Evolutionary conservation across 495 filamentous ascomycete genomes (phyloP).

Genomic region (Podospora tetraspora): DNA sequence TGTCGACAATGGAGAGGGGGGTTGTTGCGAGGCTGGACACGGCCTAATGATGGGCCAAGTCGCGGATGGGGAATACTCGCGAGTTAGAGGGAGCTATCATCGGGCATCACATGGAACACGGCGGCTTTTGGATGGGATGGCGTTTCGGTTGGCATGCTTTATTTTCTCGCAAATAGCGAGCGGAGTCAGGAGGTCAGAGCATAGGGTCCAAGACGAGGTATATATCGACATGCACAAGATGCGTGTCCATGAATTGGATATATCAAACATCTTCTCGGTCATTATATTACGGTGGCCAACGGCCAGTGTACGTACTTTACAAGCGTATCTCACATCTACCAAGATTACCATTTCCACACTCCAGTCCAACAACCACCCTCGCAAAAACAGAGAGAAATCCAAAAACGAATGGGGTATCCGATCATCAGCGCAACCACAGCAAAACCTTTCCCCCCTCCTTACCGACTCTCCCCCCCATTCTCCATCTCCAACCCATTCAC

Average conservation of each 20-base stretch:
- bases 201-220: not conserved
- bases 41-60: not conserved
- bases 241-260: not conserved
- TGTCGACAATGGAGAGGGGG: not conserved
- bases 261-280: not conserved
- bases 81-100: not conserved
- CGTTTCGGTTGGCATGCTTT: not conserved
- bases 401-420: not conserved
- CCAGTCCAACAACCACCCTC: not conserved
- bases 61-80: not conserved
- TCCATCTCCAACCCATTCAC: slow-evolving; percentile 52
- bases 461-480: slow-evolving; percentile 4
- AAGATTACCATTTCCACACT: not conserved
- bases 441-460: not conserved
- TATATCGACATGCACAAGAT: not conserved
- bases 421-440: not conserved
- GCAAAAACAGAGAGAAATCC: not conserved
- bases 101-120: not conserved
- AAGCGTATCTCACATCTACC: slow-evolving; percentile 1
- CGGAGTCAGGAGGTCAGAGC: not conserved
- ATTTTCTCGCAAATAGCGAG: not conserved
- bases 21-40: not conserved
- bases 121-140: not conserved
- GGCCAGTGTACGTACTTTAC: slow-evolving; percentile 3
- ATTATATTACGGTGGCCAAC: not conserved